Conservation (phyloP, 371 early-diverging fungal genomes). For the Fennellomyces sp. region DNA sequence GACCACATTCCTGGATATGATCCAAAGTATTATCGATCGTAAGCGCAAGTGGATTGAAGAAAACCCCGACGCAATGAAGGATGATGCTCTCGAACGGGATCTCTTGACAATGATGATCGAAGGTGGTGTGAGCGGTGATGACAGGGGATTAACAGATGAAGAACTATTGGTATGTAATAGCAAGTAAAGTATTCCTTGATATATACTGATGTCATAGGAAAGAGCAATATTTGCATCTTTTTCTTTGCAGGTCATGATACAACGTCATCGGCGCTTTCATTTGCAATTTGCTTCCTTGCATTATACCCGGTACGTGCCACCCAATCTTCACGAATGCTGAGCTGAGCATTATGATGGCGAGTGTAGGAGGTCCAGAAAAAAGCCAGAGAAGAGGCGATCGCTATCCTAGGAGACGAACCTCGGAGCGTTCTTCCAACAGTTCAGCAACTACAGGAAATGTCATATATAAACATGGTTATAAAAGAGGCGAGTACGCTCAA, state of each 20-base stretch:
- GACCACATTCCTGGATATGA: constrained; percentile 25
- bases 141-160: constrained; percentile 8
- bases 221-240: constrained; percentile 22
- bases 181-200: too few species aligned
- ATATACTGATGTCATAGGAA: too few species aligned
- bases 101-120: constrained; percentile 51
- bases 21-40: constrained; percentile 38
- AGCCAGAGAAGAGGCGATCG: constrained; percentile 46
- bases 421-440: constrained; percentile 37
- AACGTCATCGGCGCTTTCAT: constrained; percentile 27
- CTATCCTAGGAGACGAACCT: constrained; percentile 43
- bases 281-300: constrained; percentile 34
- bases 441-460: constrained; percentile 42
- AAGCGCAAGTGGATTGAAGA: constrained; percentile 18
- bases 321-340: too few species aligned
- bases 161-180: constrained; percentile 12
- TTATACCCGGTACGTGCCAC: constrained; percentile 18
- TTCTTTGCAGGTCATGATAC: constrained; percentile 39
- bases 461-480: constrained; percentile 46
- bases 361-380: constrained; percentile 40
- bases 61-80: too few species aligned
- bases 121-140: constrained; percentile 23
- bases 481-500: constrained; percentile 19
- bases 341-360: too few species aligned
- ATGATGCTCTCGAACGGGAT: too few species aligned